Conservation (phyloP, 192 early-diverging fungal genomes). For the Coemansia sp. region DNA sequence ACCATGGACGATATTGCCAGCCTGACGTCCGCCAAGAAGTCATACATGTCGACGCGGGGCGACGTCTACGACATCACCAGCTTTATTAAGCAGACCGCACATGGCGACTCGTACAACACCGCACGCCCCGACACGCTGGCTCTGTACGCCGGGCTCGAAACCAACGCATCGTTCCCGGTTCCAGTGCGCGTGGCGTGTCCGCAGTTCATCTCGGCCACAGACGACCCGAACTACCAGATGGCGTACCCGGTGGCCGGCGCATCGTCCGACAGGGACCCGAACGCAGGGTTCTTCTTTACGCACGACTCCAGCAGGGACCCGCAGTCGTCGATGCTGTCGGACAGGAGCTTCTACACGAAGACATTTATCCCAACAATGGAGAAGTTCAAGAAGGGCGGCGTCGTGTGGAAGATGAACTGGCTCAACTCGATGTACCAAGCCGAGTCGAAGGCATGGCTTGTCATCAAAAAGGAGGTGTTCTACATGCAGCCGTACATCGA, state of each 20-base stretch:
- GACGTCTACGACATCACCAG: conserved; percentile 74
- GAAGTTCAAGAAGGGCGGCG: conserved; percentile 59
- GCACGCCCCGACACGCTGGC: conserved; percentile 26
- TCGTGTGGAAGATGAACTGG: conserved; percentile 60
- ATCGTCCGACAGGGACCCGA: conserved; percentile 5
- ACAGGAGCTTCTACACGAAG: conserved; percentile 26
- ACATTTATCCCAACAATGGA: conserved; percentile 26
- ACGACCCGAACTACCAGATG: conserved; percentile 30
- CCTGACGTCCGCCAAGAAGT: conserved; percentile 52
- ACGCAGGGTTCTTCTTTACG: conserved; percentile 20
- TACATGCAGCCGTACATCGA: conserved; percentile 63
- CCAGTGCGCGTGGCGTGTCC: conserved; percentile 58
- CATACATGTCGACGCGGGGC: conserved; percentile 68
- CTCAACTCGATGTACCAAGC: conserved; percentile 57
- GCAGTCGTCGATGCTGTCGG: conserved; percentile 20
- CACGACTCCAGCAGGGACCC: conserved; percentile 19
- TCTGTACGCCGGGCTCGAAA: conserved; percentile 45
- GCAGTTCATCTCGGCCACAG: conserved; percentile 24
- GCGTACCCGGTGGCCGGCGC: conserved; percentile 20
- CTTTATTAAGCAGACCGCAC: conserved; percentile 35
- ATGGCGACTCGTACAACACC: conserved; percentile 40
- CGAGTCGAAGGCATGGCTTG: conserved; percentile 52
- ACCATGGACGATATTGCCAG: conserved; percentile 63
- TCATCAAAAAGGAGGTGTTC: conserved; percentile 66
- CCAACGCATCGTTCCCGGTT: conserved; percentile 64